Conservation (phyloP, 228 moss, liverwort and hornwort genomes). For the Sphagnum magellanicum region DNA sequence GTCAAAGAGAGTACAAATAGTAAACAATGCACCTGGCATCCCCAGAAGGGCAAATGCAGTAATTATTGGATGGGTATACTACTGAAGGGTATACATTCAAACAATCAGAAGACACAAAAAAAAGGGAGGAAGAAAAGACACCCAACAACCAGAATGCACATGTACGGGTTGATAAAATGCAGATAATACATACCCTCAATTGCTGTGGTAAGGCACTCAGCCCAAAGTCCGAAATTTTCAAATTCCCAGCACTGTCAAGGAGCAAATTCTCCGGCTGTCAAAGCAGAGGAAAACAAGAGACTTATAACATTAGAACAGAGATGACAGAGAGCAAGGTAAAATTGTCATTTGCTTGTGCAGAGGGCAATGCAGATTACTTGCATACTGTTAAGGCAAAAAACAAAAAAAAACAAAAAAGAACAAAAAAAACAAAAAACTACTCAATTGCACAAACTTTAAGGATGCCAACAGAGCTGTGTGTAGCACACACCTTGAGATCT, state of each 20-base stretch:
- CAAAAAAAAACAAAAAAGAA: too few relatives aligned
- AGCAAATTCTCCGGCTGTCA: constrained; percentile 52
- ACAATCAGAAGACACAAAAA: background rate
- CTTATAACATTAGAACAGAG: too few relatives aligned
- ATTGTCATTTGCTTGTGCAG: too few relatives aligned
- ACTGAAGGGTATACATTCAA: background rate
- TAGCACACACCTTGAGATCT: constrained; percentile 36
- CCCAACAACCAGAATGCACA: too few relatives aligned
- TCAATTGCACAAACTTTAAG: too few relatives aligned
- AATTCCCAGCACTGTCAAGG: constrained; percentile 34
- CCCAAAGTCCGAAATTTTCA: constrained; percentile 59
- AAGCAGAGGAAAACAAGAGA: too few relatives aligned
- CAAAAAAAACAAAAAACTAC: too few relatives aligned
- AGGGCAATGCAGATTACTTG: constrained; percentile 1
- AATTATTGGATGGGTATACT: too few relatives aligned
- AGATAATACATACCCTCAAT: constrained; percentile 20
- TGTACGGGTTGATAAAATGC: background rate
- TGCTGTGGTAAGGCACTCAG: constrained; percentile 49
- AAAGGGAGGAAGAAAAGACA: too few relatives aligned
- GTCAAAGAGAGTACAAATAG: too few relatives aligned
- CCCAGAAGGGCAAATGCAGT: background rate
- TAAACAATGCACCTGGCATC: background rate
- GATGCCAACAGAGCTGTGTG: too few relatives aligned
- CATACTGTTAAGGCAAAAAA: background rate
- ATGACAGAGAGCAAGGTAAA: too few relatives aligned